A percentile compares a stretch with the other conserved stretches of the same genome.
phyloP scores from a whole-genome alignment of 208 protist species.

The Angomonas deanei region DNA sequence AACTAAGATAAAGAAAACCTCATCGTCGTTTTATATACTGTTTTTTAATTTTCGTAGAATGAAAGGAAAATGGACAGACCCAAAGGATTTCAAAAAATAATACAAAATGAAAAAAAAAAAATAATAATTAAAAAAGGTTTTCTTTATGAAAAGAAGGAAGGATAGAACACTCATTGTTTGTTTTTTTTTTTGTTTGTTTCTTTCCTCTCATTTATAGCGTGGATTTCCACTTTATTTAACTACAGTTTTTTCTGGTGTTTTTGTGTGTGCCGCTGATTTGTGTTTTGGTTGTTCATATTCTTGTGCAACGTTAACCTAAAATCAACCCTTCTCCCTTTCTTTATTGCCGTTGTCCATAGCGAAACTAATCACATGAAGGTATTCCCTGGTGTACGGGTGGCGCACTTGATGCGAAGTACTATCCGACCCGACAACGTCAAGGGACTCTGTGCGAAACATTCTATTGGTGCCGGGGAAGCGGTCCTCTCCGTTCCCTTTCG shows the following conservation, averaged over 20 bases:
- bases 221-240: too few species aligned
- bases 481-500: conserved; percentile 48
- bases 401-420: conserved; percentile 12
- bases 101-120: neutral
- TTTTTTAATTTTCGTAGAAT: conserved; percentile 3
- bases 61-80: conserved; percentile 4
- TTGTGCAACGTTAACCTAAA: too few species aligned
- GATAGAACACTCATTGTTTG: neutral
- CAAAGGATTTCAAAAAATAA: neutral
- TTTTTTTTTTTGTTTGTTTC: conserved; percentile 13
- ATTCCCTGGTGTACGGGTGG: neutral
- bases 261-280: too few species aligned
- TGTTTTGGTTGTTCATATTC: too few species aligned
- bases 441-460: conserved; percentile 32
- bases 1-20: conserved; percentile 6
- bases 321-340: neutral
- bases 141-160: neutral
- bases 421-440: conserved; percentile 48
- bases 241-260: too few species aligned
- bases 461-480: conserved; percentile 30
- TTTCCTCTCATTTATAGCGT: too few species aligned
- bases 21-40: neutral
- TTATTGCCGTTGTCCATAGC: neutral
- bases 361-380: neutral
- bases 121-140: neutral